These are phyloP conservation scores for Saxispiralis lemnorum DNA, from an alignment of 495 filamentous ascomycete species.

Conservation along the genomic window DNA sequence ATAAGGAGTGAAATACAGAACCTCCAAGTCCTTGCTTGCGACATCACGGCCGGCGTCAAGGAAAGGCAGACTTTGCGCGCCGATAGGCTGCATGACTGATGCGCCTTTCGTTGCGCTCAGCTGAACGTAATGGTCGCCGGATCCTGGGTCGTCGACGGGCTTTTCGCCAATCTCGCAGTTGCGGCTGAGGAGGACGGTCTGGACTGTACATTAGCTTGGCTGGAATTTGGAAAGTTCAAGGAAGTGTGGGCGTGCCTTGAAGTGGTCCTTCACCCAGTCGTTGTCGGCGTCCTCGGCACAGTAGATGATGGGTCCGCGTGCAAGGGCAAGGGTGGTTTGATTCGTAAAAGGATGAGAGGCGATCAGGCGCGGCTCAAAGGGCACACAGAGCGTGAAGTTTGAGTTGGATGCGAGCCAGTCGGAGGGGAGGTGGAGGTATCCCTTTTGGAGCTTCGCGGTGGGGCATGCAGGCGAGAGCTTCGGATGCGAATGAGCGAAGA, in stretches of 20 bases:
- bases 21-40: neutral
- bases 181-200: neutral
- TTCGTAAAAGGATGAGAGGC: constrained; percentile 35
- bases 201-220: too few relatives aligned
- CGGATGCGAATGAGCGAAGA: constrained; percentile 5
- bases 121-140: constrained; percentile 1
- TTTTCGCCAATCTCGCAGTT: constrained; percentile 2
- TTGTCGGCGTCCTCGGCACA: constrained; percentile 42
- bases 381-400: constrained; percentile 24
- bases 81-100: neutral
- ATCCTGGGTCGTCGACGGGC: neutral
- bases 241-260: constrained; percentile 24
- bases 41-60: neutral
- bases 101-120: neutral
- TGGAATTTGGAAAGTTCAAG: neutral
- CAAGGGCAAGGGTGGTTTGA: constrained; percentile 33
- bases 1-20: constrained; percentile 13
- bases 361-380: constrained; percentile 30
- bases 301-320: constrained; percentile 38
- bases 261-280: constrained; percentile 39
- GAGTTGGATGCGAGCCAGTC: constrained; percentile 22
- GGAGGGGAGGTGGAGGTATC: constrained; percentile 31
- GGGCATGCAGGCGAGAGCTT: constrained; percentile 19
- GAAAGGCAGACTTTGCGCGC: neutral
- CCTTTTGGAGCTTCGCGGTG: constrained; percentile 22